These are phyloP conservation scores for Paramecium caudatum DNA, from an alignment of 73 alveolate genomes.

Conservation along the genomic window DNA sequence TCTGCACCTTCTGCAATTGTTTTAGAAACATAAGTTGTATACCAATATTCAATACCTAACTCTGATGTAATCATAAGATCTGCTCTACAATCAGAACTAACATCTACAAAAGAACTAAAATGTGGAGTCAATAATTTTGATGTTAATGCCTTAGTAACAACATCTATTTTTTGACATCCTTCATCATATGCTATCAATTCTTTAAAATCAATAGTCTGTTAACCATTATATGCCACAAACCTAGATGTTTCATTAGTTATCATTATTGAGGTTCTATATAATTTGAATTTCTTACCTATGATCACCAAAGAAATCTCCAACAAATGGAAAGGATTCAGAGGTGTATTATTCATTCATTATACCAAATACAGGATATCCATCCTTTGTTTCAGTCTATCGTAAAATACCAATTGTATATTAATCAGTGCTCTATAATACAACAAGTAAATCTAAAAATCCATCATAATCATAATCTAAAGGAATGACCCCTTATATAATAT, in stretches of 20 bases:
- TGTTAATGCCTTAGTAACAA: background rate
- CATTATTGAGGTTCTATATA: slow-evolving; percentile 33
- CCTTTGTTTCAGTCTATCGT: background rate
- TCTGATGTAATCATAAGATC: slow-evolving; percentile 64
- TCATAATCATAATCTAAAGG: slow-evolving; percentile 61
- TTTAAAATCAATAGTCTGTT: background rate
- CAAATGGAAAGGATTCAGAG: slow-evolving; percentile 29
- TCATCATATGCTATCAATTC: background rate
- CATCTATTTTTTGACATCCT: background rate
- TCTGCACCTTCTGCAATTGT: slow-evolving; percentile 39
- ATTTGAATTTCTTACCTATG: background rate
- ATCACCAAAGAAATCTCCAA: slow-evolving; percentile 58
- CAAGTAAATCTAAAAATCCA: slow-evolving; percentile 31
- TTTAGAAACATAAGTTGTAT: background rate
- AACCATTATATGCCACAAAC: background rate
- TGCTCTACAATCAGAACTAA: slow-evolving; percentile 75
- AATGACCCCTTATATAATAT: background rate
- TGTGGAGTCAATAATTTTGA: slow-evolving; percentile 17
- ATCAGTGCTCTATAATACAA: background rate
- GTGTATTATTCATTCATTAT: background rate
- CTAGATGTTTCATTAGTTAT: background rate
- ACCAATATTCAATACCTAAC: slow-evolving; percentile 71
- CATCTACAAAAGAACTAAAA: slow-evolving; percentile 74
- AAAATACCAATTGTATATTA: background rate
- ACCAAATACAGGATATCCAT: background rate